Base-by-base conservation (phyloP, 2,329 filamentous ascomycete species). In the Botryotinia globosa region DNA sequence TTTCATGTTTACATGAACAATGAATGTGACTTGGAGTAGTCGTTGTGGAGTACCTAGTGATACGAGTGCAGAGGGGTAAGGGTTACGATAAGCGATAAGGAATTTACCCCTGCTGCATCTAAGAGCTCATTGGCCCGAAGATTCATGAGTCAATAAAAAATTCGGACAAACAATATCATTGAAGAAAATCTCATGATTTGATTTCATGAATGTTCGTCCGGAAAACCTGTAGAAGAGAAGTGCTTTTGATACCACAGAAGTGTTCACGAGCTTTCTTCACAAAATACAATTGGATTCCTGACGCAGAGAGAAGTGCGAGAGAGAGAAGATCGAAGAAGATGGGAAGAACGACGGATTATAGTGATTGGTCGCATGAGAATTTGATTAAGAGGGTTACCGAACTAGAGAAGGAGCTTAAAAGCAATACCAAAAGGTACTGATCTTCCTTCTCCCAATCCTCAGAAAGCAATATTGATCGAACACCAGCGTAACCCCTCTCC, bases 301-400 rank as follows among this genome's bases (percentile, higher is more conserved):
- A 67, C 42, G 73, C 71, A 74, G 65, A 67, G 65, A 67, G 18
- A 32, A 42, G 48, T 16, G 68, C 68, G 25, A 42, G 66, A 67
- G 37, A 74, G 68, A 58, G 74, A 66, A 70, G 42, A 62, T 51
- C 44, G 18, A 25, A 39, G 25, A 71, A 45, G 32, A 71, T 71
- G 72, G 75, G 63, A 32, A 68, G 74, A 62, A 79, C 81, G 25
- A 79, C 81, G 18, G 83, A 84, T 69, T 94, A 94, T 82, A 85
- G 85, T 58, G 85, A 84, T 75, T 94, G 91, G 92, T 90, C 87
- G 71, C 89, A 88, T 75, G 85, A 89, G 56, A 88, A 88, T 62
- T 87, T 96, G 54, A 87, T 96, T 61, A 83, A 87, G 76, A 87
- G 91, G 58, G 89, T 97, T 63, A 87, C 85, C 25, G 84, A 88